Evolutionary conservation across 208 protist genomes (phyloP).

Genomic region (Leishmania gerbilli): DNA sequence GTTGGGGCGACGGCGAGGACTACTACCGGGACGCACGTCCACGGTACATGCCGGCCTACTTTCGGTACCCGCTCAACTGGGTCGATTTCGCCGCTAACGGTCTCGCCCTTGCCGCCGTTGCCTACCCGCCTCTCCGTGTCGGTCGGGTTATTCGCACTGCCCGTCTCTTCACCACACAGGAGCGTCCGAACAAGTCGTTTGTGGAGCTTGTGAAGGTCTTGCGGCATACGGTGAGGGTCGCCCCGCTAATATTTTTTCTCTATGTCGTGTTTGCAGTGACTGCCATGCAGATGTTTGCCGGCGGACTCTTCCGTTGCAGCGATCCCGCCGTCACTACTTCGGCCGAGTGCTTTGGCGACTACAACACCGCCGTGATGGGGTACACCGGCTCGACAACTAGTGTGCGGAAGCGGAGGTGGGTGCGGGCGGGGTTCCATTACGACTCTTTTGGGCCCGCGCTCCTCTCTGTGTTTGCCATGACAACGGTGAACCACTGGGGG

Average conservation of each 20-base stretch:
- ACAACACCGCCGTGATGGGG: constrained; percentile 10
- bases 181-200: constrained; percentile 41
- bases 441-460: constrained; percentile 61
- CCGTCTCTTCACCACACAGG: constrained; percentile 46
- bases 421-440: constrained; percentile 36
- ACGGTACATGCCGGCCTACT: constrained; percentile 34
- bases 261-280: constrained; percentile 52
- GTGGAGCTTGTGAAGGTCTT: constrained; percentile 25
- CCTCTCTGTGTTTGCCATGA: constrained; percentile 59
- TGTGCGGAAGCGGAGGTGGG: constrained; percentile 24
- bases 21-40: neutral
- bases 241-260: constrained; percentile 36
- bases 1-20: neutral
- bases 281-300: constrained; percentile 59
- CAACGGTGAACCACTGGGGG: constrained; percentile 52
- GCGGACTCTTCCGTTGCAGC: constrained; percentile 43
- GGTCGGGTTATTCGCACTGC: constrained; percentile 44
- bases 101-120: constrained; percentile 46
- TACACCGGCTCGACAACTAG: constrained; percentile 8
- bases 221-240: constrained; percentile 12
- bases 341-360: constrained; percentile 26
- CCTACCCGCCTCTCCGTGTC: constrained; percentile 38
- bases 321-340: constrained; percentile 22
- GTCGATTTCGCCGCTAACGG: constrained; percentile 53
- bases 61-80: constrained; percentile 47